A percentile compares a stretch with the other conserved stretches of the same genome.
Evolutionary conservation across 1,139 yeast species (phyloP).

Genomic region (Magnusiomyces tetraspermus): DNA sequence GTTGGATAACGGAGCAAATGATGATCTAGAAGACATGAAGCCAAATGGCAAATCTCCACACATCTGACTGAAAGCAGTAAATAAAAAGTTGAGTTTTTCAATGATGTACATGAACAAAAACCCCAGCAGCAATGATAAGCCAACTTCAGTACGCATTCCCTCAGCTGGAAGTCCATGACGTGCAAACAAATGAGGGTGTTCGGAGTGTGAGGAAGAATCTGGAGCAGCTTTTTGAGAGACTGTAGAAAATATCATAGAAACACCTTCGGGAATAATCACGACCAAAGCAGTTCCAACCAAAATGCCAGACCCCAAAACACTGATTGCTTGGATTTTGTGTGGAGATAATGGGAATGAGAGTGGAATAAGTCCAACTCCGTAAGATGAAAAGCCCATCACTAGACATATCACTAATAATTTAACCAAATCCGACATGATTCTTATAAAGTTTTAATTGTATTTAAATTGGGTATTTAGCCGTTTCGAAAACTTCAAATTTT

Average conservation of each 20-base stretch:
- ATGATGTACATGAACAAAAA: conserved; percentile 44
- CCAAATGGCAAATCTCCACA: neutral
- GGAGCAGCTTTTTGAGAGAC: conserved; percentile 3
- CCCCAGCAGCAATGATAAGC: conserved; percentile 39
- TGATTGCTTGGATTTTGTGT: conserved; percentile 29
- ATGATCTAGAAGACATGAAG: neutral
- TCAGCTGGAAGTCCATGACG: neutral
- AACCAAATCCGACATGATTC: conserved; percentile 20
- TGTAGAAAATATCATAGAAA: conserved; percentile 38
- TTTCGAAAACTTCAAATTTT: neutral
- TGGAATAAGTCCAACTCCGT: conserved; percentile 35
- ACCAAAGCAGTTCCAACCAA: conserved; percentile 54
- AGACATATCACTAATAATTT: conserved; percentile 23
- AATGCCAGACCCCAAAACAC: conserved; percentile 53
- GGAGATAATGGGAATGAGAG: conserved; percentile 30
- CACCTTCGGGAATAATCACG: conserved; percentile 66
- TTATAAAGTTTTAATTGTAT: too few species aligned
- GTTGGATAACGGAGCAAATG: conserved; percentile 10
- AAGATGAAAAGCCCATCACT: conserved; percentile 29
- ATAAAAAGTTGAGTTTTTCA: conserved; percentile 33
- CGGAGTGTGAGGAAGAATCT: conserved; percentile 6
- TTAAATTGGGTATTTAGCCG: neutral
- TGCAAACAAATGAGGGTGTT: neutral
- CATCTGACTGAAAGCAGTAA: neutral
- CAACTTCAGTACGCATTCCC: conserved; percentile 21